Base-by-base conservation (phyloP, 257 asterid species). In the Jacaranda mimosifolia region DNA sequence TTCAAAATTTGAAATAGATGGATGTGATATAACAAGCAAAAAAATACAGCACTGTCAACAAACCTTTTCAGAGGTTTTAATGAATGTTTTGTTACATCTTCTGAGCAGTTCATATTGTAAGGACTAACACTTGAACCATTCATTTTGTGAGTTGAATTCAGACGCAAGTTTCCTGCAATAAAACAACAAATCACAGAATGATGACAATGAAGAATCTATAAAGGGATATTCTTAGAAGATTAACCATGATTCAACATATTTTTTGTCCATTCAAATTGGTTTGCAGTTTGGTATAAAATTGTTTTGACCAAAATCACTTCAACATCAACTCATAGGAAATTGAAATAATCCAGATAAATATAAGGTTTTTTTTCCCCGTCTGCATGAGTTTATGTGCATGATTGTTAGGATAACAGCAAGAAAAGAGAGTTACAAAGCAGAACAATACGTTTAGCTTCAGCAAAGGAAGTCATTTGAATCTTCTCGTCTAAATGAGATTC, bases 21-120 rank as follows among this genome's bases (percentile, higher is more conserved):
- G 36, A 53, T 74, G 52, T 17, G 72, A 32, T 38, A 62, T 52
- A 55, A 58, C n/a, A 67, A 73, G 75, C 66, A 62, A 69, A n/a
- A 63, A 32, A 53, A 48, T 10, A 26, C 32, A 26, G 32, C 32
- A 18, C 8, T 38, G 58, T 39, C 68, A 45, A 58, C 81, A 6
- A 72, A 78, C 91, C 87, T 80, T 81, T 85, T 89, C 76, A 83
- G 86, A 80, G 86, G 82, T 75, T 89, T 89, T 35, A 84, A 74
- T 55, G 90, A 73, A 71, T 67, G 75, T 57, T 81, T 77, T 43
- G 76, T 76, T 69, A 77, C 86, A 74, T 76, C 83, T 75, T 79
- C 87, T 68, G 82, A 73, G 82, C 81, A 77, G 69, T 82, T 85
- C 80, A 79, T 68, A 70, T 63, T 77, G 85, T 63, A 83, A 52